phyloP scores from a whole-genome alignment of 148 eudicot species.

The Rhododendron simsii region DNA sequence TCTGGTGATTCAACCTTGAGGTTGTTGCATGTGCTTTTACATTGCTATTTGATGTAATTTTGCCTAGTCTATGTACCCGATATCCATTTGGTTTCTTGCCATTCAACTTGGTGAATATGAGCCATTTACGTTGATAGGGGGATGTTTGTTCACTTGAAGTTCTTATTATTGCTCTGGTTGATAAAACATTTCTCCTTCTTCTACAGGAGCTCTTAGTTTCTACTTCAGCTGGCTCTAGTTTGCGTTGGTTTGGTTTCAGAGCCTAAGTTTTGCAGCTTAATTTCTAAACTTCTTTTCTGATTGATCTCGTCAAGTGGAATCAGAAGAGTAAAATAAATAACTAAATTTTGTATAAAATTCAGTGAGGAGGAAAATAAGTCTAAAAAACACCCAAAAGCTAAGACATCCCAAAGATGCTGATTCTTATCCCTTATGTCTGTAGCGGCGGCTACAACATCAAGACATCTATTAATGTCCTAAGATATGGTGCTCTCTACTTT shows the following conservation, averaged over 20 bases:
- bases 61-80: neutral
- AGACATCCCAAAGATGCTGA: neutral
- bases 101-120: neutral
- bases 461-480: conserved; percentile 21
- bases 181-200: neutral
- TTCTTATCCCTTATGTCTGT: conserved; percentile 9
- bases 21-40: neutral
- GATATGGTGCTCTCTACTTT: no score
- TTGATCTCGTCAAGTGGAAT: no score
- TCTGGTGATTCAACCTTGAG: neutral
- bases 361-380: no score
- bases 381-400: neutral
- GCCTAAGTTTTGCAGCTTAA: neutral
- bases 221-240: neutral
- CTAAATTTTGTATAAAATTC: no score
- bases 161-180: neutral
- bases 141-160: neutral
- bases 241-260: neutral
- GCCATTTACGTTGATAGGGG: neutral
- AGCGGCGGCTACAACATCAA: conserved; percentile 99
- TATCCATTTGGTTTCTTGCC: neutral
- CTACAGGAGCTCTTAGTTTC: neutral
- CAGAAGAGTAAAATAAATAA: no score
- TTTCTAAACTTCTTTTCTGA: neutral
- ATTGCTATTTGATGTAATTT: neutral